Percentiles rank a stretch among this genome's conserved stretches.
phyloP scores from a whole-genome alignment of 345 rosid genomes.

The Mallotus nudiflorus region DNA sequence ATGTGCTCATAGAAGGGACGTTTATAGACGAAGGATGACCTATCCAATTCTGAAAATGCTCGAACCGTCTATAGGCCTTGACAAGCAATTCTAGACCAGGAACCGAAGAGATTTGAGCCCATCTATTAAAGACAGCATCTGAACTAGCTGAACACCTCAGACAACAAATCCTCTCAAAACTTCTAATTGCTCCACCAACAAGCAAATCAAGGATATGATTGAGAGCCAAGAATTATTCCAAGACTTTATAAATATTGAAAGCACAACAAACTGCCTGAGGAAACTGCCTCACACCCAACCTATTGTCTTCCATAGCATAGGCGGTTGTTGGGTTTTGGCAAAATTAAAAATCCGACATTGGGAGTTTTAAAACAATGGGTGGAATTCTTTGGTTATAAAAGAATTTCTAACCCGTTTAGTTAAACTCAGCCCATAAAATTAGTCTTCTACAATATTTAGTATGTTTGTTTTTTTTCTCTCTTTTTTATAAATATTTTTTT shows the following conservation, averaged over 20 bases:
- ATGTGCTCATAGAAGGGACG: background rate
- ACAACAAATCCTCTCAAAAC: conserved; percentile 13
- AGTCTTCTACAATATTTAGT: too few relatives aligned
- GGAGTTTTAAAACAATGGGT: too few relatives aligned
- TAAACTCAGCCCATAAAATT: too few relatives aligned
- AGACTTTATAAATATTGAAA: conserved; percentile 15
- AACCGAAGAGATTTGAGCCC: conserved; percentile 8
- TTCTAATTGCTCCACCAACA: conserved; percentile 16
- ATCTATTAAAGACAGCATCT: background rate
- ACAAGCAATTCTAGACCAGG: conserved; percentile 5
- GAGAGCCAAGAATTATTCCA: conserved; percentile 22
- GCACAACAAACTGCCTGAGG: conserved; percentile 1
- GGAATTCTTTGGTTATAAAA: too few relatives aligned
- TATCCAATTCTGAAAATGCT: conserved; percentile 21
- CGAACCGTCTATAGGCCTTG: conserved; percentile 19
- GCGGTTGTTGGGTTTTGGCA: too few relatives aligned
- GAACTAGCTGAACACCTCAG: conserved; percentile 14
- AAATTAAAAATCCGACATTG: too few relatives aligned
- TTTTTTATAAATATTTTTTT: too few relatives aligned
- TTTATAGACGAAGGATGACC: conserved; percentile 17
- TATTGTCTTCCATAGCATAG: conserved; percentile 27
- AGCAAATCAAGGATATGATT: conserved; percentile 16
- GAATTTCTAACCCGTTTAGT: too few relatives aligned
- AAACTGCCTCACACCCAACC: conserved; percentile 20
- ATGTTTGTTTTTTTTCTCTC: too few relatives aligned